A percentile compares a stretch with the other conserved stretches of the same genome.
phyloP scores from a whole-genome alignment of 2,329 filamentous ascomycete species.

The Metarhizium humberi region DNA sequence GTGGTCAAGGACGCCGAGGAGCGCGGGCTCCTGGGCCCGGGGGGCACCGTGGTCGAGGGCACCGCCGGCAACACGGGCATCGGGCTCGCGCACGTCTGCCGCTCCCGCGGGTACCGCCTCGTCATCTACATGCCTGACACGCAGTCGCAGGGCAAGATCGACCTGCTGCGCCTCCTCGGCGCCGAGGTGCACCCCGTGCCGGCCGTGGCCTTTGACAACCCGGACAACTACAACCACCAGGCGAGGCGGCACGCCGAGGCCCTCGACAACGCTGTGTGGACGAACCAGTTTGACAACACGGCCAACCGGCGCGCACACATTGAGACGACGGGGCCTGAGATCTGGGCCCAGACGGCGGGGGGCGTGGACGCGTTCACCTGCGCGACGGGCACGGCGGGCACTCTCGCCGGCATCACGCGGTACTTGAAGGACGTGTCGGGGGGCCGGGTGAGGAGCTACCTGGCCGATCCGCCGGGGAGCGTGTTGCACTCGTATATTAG shows the following conservation, averaged over 20 bases:
- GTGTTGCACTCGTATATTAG: constrained; percentile 89
- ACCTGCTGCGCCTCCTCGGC: constrained; percentile 79
- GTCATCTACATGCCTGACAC: constrained; percentile 99
- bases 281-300: constrained; percentile 96
- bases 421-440: constrained; percentile 78
- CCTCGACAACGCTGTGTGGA: constrained; percentile 89
- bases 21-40: constrained; percentile 68
- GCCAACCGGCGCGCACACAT: constrained; percentile 92
- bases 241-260: constrained; percentile 80
- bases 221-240: constrained; percentile 97
- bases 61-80: constrained; percentile 98
- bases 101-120: constrained; percentile 82
- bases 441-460: constrained; percentile 74
- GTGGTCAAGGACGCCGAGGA: constrained; percentile 92
- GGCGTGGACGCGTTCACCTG: constrained; percentile 91
- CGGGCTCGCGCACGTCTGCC: constrained; percentile 91
- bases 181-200: constrained; percentile 95
- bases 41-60: constrained; percentile 92
- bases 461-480: constrained; percentile 89
- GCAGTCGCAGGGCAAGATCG: constrained; percentile 95
- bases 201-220: constrained; percentile 90
- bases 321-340: constrained; percentile 94
- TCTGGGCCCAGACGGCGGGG: constrained; percentile 85
- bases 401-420: constrained; percentile 77
- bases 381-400: constrained; percentile 86